Base-by-base conservation (phyloP, 1,139 yeast species). In the Sugiyamaella japonica region DNA sequence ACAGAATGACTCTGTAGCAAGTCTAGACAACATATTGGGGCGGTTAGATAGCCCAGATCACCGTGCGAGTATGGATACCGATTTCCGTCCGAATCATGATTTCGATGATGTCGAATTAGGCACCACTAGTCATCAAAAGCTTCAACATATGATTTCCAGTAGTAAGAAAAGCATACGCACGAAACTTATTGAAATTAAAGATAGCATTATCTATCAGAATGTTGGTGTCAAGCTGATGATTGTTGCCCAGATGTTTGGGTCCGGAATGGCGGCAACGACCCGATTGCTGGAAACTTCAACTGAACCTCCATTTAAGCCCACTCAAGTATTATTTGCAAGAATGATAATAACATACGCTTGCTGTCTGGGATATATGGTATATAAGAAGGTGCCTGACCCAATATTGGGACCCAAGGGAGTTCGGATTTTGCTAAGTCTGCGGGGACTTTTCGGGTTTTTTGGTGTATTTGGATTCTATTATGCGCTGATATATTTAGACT, bases 401-500 rank as follows among this genome's bases (percentile, higher is more conserved):
- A 85, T 93, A 1, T 77, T 85, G 61, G 97, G 97, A 0, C 89
- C 91, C 1, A 77, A 73, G 20, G 80, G 77, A 1, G 68, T 82
- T 40, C 73, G 96, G 15, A 66, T 70, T 52, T 74, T 83, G 62
- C 72, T 88, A 49, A 66, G 82, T 0, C 56, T 81, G n/a, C 75
- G 97, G 58, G 96, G 96, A 0, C 56, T 76, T 1, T 77, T 83
- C 17, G 97, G 97, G 2, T 89, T 88, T 62, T 69, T 85, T 58
- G 96, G 96, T 1, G 90, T 86, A 2, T 85, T 85, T 67, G 85
- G 89, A 2, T 71, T 85, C 66, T 89, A 89, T 68, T 88, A 77
- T 67, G 82, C 96, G 1, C 74, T 90, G 59, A 79, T 83, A 70
- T 88, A 86, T 67, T 75, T 90, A 48, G 81, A 89, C 54, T 77